These are phyloP conservation scores for Geopyxis carbonaria DNA, from an alignment of 495 filamentous ascomycete genomes.

Conservation along the genomic window DNA sequence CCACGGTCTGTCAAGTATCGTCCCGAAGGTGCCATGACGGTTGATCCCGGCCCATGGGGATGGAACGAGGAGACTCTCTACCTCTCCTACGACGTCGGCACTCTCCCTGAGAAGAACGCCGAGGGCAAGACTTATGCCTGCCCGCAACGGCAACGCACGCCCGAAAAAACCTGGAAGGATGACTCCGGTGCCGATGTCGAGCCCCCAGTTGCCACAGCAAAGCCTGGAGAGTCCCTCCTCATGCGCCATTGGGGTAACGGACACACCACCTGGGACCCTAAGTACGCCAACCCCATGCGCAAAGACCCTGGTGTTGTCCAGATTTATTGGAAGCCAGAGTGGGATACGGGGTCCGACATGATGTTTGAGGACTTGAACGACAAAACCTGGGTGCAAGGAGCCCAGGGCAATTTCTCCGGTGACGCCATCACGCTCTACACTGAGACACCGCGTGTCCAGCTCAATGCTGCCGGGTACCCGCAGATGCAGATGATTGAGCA, in stretches of 20 bases:
- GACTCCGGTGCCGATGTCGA: conserved; percentile 9
- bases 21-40: background rate
- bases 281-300: conserved; percentile 15
- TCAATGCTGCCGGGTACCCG: too few relatives aligned
- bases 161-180: conserved; percentile 9
- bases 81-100: conserved; percentile 19
- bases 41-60: too few relatives aligned
- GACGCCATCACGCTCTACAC: conserved; percentile 6
- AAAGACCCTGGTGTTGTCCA: conserved; percentile 23
- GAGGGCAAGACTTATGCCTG: conserved; percentile 8
- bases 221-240: conserved; percentile 16
- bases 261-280: conserved; percentile 14
- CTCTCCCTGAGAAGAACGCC: conserved; percentile 3
- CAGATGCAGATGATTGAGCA: conserved; percentile 17
- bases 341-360: conserved; percentile 15
- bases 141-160: conserved; percentile 2
- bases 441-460: background rate
- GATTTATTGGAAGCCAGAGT: conserved; percentile 18
- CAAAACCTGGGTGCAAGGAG: conserved; percentile 16
- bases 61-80: conserved; percentile 22
- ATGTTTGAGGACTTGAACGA: conserved; percentile 13
- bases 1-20: conserved; percentile 6
- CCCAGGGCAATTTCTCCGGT: conserved; percentile 20
- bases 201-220: conserved; percentile 14
- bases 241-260: conserved; percentile 23